These are phyloP conservation scores for Carex kokanica DNA, from an alignment of 176 grass and related monocot species.

Conservation along the genomic window DNA sequence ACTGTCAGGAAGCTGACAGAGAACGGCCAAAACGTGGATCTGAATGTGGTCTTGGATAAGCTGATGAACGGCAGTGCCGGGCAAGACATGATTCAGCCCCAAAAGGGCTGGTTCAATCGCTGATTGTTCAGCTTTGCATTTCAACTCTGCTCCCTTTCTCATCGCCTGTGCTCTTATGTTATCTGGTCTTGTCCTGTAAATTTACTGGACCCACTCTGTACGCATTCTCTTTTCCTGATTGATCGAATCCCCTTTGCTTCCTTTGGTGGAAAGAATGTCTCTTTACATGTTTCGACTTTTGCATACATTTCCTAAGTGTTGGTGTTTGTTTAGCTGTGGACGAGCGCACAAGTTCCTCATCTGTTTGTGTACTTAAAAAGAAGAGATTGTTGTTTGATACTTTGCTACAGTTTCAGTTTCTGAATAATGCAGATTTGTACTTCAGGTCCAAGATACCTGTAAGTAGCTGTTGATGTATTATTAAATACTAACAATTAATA, in stretches of 20 bases:
- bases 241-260: background rate
- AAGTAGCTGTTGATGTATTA: background rate
- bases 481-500: background rate
- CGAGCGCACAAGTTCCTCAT: background rate
- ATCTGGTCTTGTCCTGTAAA: slow-evolving; percentile 6
- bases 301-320: background rate
- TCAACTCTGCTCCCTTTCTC: background rate
- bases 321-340: background rate
- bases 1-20: slow-evolving; percentile 69
- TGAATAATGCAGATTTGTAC: background rate
- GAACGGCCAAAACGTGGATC: slow-evolving; percentile 77
- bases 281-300: background rate
- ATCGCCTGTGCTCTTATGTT: background rate
- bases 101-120: slow-evolving; percentile 53
- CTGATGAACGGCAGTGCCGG: slow-evolving; percentile 57
- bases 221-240: background rate
- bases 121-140: slow-evolving; percentile 23
- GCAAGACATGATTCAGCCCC: slow-evolving; percentile 41
- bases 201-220: background rate
- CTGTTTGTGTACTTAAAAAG: background rate
- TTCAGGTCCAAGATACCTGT: background rate
- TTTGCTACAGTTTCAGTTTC: slow-evolving; percentile 11
- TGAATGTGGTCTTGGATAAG: slow-evolving; percentile 89
- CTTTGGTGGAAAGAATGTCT: background rate
- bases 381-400: background rate